phyloP scores from a whole-genome alignment of 2,329 filamentous ascomycete genomes.

The Fusarium scirpi region DNA sequence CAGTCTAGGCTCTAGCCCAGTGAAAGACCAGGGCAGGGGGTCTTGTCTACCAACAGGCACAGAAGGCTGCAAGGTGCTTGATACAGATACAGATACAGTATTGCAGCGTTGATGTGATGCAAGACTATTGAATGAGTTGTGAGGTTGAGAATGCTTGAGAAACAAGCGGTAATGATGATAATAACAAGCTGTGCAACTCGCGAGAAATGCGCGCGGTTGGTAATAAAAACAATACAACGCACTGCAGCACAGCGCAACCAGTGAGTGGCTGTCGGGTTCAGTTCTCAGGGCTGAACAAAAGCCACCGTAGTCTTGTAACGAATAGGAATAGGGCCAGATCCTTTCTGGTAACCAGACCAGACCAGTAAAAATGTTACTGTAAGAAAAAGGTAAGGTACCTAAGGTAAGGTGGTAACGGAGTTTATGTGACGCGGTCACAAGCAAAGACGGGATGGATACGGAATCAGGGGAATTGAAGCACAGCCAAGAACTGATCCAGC shows the following conservation, averaged over 20 bases:
- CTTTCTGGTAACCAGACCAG: constrained; percentile 28
- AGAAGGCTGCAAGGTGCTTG: constrained; percentile 8
- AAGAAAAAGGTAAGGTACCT: neutral
- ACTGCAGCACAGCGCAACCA: constrained; percentile 15
- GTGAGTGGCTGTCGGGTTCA: constrained; percentile 23
- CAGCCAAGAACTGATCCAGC: constrained; percentile 43
- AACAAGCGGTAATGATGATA: neutral
- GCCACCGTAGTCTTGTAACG: constrained; percentile 18
- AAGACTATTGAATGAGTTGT: constrained; percentile 6
- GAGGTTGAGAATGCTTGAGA: neutral
- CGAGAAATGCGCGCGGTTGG: constrained; percentile 29
- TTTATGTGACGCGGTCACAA: constrained; percentile 39
- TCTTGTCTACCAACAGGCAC: constrained; percentile 8
- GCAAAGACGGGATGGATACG: constrained; percentile 24
- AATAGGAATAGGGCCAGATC: constrained; percentile 6
- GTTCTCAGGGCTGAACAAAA: constrained; percentile 15
- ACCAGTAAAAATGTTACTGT: constrained; percentile 27
- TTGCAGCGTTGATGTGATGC: constrained; percentile 20
- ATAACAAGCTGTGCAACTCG: constrained; percentile 13
- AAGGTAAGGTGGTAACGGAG: constrained; percentile 24
- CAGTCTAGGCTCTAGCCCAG: constrained; percentile 26
- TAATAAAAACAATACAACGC: constrained; percentile 19
- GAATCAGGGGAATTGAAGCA: constrained; percentile 38
- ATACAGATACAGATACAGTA: constrained; percentile 2
- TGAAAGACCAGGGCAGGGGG: constrained; percentile 17